Percentiles rank a stretch among this genome's conserved stretches.
Conservation (phyloP, 345 rosid species). For the Isatis tinctoria region DNA sequence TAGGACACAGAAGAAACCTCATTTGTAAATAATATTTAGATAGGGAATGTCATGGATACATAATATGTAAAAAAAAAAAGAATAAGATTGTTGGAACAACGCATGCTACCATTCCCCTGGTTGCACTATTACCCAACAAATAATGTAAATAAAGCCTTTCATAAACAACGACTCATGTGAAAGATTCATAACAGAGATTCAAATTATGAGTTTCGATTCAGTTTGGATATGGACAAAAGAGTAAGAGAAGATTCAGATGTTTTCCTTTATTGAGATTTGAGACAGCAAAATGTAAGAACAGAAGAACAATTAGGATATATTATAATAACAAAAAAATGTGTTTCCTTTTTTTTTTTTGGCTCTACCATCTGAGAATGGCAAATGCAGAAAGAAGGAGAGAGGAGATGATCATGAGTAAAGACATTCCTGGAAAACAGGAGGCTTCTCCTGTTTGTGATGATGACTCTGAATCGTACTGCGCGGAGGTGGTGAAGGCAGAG, state of each 20-base stretch:
- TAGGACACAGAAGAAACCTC: conserved; percentile 20
- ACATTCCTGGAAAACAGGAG: conserved; percentile 33
- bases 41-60: conserved; percentile 6
- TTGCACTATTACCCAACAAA: conserved; percentile 2
- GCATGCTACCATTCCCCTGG: background rate
- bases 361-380: conserved; percentile 25
- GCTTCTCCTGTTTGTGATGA: conserved; percentile 1
- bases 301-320: background rate
- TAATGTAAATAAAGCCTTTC: conserved; percentile 24
- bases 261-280: conserved; percentile 19
- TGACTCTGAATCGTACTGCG: conserved; percentile 31
- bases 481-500: conserved; percentile 23
- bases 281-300: background rate
- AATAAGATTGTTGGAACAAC: conserved; percentile 5
- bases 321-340: background rate
- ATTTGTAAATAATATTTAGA: conserved; percentile 20
- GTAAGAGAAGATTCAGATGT: background rate
- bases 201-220: background rate
- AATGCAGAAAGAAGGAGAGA: conserved; percentile 26
- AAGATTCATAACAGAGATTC: background rate
- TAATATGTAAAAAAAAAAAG: conserved; percentile 15
- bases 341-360: no score
- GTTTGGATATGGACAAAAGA: background rate
- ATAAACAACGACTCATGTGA: background rate
- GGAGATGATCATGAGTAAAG: conserved; percentile 25